Evolutionary conservation across 2,329 filamentous ascomycete genomes (phyloP).

Genomic region (Neopestalotiopsis clavispora): DNA sequence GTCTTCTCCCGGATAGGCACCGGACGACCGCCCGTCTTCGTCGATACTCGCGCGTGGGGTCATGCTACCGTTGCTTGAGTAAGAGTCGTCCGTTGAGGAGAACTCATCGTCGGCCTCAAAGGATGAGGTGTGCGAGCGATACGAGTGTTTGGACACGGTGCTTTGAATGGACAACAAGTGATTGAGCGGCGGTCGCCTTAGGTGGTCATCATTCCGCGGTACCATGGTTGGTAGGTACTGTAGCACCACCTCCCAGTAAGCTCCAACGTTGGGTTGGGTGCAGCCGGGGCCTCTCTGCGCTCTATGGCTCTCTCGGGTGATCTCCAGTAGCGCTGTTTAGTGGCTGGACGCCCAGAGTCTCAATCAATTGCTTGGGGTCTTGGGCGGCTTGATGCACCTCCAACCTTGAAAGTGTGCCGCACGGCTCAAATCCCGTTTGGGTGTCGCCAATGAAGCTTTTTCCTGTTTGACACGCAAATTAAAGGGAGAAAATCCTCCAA

Average conservation of each 20-base stretch:
- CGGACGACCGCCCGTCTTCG: slow-evolving; percentile 39
- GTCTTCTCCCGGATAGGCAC: slow-evolving; percentile 80
- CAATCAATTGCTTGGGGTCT: not conserved
- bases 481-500: not conserved
- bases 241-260: not conserved
- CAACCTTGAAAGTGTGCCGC: not conserved
- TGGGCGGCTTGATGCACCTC: not conserved
- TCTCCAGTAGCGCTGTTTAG: not conserved
- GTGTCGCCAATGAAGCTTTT: not conserved
- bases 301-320: not conserved
- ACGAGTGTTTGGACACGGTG: slow-evolving; percentile 58
- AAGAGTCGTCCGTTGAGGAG: slow-evolving; percentile 46
- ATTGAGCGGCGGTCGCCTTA: slow-evolving; percentile 44
- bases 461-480: not conserved
- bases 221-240: slow-evolving; percentile 33
- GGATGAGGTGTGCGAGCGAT: slow-evolving; percentile 64
- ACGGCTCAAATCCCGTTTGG: not conserved
- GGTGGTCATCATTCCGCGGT: slow-evolving; percentile 38
- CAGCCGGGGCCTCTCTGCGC: not conserved
- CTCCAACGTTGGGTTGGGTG: slow-evolving; percentile 12
- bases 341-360: not conserved
- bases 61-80: slow-evolving; percentile 42
- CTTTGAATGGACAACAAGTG: slow-evolving; percentile 56
- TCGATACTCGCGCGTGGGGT: slow-evolving; percentile 42
- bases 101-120: slow-evolving; percentile 75